phyloP scores from a whole-genome alignment of 805 yeast genomes.

The Debaryomyces tyrocola region DNA sequence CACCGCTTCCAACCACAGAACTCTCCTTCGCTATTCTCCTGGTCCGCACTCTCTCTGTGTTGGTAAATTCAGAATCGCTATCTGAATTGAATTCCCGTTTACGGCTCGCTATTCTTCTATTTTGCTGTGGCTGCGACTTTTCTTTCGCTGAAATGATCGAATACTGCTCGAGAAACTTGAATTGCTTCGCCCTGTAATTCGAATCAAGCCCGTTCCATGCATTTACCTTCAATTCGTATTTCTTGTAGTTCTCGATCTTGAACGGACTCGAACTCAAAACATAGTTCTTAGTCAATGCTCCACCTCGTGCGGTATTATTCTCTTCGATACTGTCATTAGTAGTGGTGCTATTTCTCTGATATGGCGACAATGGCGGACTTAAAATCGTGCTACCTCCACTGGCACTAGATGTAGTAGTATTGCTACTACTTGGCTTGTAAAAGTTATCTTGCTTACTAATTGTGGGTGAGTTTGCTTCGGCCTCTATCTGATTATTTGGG shows the following conservation, averaged over 20 bases:
- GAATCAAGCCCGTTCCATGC: slow-evolving; percentile 50
- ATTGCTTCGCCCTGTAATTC: slow-evolving; percentile 48
- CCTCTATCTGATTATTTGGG: slow-evolving; percentile 19
- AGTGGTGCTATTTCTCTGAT: slow-evolving; percentile 19
- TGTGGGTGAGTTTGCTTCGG: slow-evolving; percentile 1
- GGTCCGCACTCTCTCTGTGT: slow-evolving; percentile 54
- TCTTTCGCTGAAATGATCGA: slow-evolving; percentile 23
- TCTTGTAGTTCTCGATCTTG: slow-evolving; percentile 48
- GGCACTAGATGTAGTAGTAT: not conserved
- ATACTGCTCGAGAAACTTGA: slow-evolving; percentile 56
- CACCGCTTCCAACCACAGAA: slow-evolving; percentile 11
- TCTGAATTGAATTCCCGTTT: slow-evolving; percentile 20
- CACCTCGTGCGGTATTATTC: not conserved
- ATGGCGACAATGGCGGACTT: slow-evolving; percentile 49
- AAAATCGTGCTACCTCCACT: slow-evolving; percentile 26
- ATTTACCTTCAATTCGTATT: slow-evolving; percentile 48
- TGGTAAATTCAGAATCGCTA: slow-evolving; percentile 31
- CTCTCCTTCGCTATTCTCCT: slow-evolving; percentile 52
- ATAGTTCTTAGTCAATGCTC: slow-evolving; percentile 12
- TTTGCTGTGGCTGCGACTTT: not conserved
- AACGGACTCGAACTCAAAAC: slow-evolving; percentile 32
- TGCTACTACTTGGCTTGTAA: not conserved
- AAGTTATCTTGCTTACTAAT: not conserved
- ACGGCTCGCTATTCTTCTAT: not conserved
- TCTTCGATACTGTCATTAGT: slow-evolving; percentile 2